These are phyloP conservation scores for Phialophora expanda DNA, from an alignment of 2,329 filamentous ascomycete species.

Conservation along the genomic window DNA sequence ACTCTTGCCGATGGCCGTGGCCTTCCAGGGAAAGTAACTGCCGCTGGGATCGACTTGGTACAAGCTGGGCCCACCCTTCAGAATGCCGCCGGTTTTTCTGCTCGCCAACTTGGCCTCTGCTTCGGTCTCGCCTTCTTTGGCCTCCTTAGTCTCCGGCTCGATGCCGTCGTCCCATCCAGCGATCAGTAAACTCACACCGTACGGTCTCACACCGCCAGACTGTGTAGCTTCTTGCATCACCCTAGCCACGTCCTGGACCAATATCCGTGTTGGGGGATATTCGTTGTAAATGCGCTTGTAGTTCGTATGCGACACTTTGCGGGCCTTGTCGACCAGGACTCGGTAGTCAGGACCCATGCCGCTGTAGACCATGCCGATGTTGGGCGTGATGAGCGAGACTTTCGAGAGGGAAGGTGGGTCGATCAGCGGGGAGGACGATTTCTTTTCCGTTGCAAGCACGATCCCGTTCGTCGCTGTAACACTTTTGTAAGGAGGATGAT, in stretches of 20 bases:
- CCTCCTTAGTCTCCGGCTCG: constrained; percentile 77
- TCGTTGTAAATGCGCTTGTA: constrained; percentile 99
- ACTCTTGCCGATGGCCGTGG: constrained; percentile 97
- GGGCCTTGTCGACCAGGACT: constrained; percentile 94
- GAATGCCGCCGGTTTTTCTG: constrained; percentile 90
- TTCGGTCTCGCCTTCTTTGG: constrained; percentile 60
- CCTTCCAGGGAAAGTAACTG: constrained; percentile 99
- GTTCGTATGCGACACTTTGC: constrained; percentile 95
- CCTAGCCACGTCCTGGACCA: constrained; percentile 95
- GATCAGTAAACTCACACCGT: constrained; percentile 92
- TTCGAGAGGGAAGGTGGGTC: constrained; percentile 94
- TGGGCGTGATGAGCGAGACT: constrained; percentile 95
- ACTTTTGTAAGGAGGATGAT: constrained; percentile 11
- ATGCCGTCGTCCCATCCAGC: constrained; percentile 98
- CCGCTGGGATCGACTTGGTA: constrained; percentile 99
- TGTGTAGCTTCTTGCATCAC: constrained; percentile 99
- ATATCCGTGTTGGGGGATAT: constrained; percentile 98
- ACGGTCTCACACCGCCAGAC: constrained; percentile 94
- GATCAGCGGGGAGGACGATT: constrained; percentile 95
- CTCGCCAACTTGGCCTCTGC: constrained; percentile 74
- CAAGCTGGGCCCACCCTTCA: constrained; percentile 94
- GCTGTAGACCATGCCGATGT: constrained; percentile 99
- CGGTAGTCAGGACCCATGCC: constrained; percentile 99
- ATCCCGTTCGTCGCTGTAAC: constrained; percentile 90
- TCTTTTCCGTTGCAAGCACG: constrained; percentile 98